A percentile compares a stretch with the other conserved stretches of the same genome.
Evolutionary conservation across 768 basidiomycete genomes (phyloP).

Genomic region (Auricularia cornea): DNA sequence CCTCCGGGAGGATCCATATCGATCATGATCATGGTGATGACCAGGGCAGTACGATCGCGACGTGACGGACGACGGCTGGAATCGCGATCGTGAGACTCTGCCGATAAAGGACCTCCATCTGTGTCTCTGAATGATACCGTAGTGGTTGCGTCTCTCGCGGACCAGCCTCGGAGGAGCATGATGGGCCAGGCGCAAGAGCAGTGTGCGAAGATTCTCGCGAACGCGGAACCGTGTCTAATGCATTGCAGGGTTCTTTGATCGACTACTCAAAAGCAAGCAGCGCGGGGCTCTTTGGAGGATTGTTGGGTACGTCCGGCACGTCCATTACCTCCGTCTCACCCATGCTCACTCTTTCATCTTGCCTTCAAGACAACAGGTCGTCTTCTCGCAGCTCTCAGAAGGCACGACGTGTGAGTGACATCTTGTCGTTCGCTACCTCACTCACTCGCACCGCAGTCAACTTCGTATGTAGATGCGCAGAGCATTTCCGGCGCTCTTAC

Average conservation of each 20-base stretch:
- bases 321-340: too few relatives aligned
- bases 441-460: constrained; percentile 10
- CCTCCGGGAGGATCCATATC: background rate
- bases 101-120: too few relatives aligned
- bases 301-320: constrained; percentile 41
- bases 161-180: constrained; percentile 37
- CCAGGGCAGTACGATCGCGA: constrained; percentile 48
- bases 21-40: background rate
- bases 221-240: background rate
- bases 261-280: constrained; percentile 35
- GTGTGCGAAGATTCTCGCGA: constrained; percentile 25
- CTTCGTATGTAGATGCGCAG: constrained; percentile 21
- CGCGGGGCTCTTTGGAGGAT: constrained; percentile 48
- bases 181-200: constrained; percentile 49
- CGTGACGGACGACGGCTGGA: constrained; percentile 39
- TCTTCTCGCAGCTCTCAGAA: constrained; percentile 42
- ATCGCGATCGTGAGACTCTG: background rate
- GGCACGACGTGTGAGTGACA: constrained; percentile 26
- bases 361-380: constrained; percentile 51
- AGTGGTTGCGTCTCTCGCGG: constrained; percentile 39
- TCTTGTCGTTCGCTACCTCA: constrained; percentile 1
- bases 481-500: too few relatives aligned
- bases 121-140: too few relatives aligned
- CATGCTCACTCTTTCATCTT: too few relatives aligned
- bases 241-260: constrained; percentile 47